Base-by-base conservation (phyloP, 2,329 filamentous ascomycete genomes). In the Trichophyton schoenleinii region DNA sequence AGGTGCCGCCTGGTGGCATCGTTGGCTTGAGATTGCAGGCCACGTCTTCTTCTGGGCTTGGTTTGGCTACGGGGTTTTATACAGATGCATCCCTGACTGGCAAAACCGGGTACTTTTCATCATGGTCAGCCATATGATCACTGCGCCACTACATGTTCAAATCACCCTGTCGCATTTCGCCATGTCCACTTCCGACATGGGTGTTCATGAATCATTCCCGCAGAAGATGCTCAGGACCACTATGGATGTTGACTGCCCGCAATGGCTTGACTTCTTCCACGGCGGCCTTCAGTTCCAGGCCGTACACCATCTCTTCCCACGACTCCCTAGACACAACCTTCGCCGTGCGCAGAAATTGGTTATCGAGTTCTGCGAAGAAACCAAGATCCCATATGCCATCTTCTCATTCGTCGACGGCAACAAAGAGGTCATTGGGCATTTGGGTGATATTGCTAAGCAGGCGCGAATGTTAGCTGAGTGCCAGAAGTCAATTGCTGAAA, bases 151-250 rank as follows among this genome's bases (percentile, higher is more conserved):
- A 58, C 91, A 96, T 72, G 82, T 92, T 9, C 91, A 96, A 72
- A 95, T 96, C 71, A 95, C 90, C 0, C 81, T 96, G 18, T 94
- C 88, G 1, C 91, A 96, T 74, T 96, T 95, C 73, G 89, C 89
- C 66, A 96, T 95, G 91, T 92, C 88, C 67, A 96, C 91, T 0
- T 82, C 88, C 9, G 89, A 96, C 68, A 79, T 96, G 11, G 91
- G 91, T 0, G 84, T 87, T 1, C 80, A 86, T 59, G 91, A 96
- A 72, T 94, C 88, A 0, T 96, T 96, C 72, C 85, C 91, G 0
- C 90, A 95, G 74, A 88, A 87, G 72, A 94, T 95, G 87, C 80
- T 96, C 53, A 86, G 91, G 66, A 96, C 91, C 0, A 95, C 91
- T 11, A 95, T 96, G 90, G 90, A 95, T 65, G 85, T 95, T 22